Base-by-base conservation (phyloP, 2,329 filamentous ascomycete genomes). In the Polychaeton citri region DNA sequence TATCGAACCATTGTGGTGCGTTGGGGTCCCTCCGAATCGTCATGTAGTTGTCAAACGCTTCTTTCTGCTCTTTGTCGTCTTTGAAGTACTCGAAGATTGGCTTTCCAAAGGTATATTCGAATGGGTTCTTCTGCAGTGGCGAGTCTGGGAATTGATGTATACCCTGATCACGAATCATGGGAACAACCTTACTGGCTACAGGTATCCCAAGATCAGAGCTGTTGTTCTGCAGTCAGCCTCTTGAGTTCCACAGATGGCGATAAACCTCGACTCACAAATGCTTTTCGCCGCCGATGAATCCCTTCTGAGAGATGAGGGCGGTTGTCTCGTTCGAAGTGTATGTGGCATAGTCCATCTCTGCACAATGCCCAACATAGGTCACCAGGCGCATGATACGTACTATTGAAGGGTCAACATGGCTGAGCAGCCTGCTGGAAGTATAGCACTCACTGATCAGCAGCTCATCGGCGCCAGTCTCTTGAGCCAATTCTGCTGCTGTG, bases 191-290 rank as follows among this genome's bases (percentile, higher is more conserved):
- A n/a, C 21, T 15, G 3, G 33, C 37, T 6, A 36, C 28, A 5
- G 37, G 18, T 13, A 36, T 35, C 7, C 15, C 21, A 15, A 39
- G 33, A 13, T 39, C 37, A 4, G 37, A 32, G 21, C 35, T 36
- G 35, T 28, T 32, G 24, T 10, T n/a, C n/a, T n/a, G n/a, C n/a
- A n/a, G n/a, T n/a, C n/a, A n/a, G n/a, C n/a, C n/a, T n/a, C n/a
- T n/a, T 35, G 48, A 51, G 35, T 51, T 50, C 24, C 31, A 48
- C 37, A 44, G 47, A 42, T 46, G 46, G 46, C 43, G 42, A 40
- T 44, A 38, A 17, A 54, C 46, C 35, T 62, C 60, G 38, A 48
- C 55, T 33, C 6, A 53, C 15, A 53, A 60, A 18, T 39, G 37
- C 17, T 39, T 39, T 32, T 36, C 37, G 17, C 33, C 37, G 30